Conservation (phyloP, 768 basidiomycete genomes). For the Cystobasidium tubakii region DNA sequence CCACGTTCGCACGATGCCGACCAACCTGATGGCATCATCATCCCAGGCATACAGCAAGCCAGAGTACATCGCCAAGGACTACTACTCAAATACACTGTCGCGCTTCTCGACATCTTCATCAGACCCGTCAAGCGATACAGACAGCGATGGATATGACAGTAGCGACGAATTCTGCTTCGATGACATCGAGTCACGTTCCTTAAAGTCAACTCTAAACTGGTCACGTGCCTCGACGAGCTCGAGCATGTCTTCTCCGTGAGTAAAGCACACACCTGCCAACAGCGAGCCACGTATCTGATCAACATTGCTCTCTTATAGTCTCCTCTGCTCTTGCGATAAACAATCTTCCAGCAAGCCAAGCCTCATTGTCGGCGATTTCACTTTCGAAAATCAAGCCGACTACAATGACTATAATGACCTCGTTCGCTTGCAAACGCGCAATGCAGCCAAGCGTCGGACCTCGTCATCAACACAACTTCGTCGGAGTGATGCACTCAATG, state of each 20-base stretch:
- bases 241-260: not conserved
- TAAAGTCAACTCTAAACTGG: not conserved
- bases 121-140: not conserved
- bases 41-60: not conserved
- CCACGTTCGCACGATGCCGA: not conserved
- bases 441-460: not conserved
- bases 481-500: not conserved
- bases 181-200: constrained; percentile 1
- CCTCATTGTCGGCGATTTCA: not conserved
- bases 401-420: not conserved
- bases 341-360: not conserved
- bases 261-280: not conserved
- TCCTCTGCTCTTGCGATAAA: not conserved
- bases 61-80: not conserved
- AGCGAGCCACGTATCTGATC: too few species aligned
- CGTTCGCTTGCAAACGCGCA: not conserved
- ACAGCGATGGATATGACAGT: not conserved
- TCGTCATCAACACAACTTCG: not conserved
- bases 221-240: constrained; percentile 2
- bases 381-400: not conserved
- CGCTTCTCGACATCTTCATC: not conserved
- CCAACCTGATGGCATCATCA: not conserved
- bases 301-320: not conserved
- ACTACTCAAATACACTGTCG: not conserved
- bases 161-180: constrained; percentile 4